These are phyloP conservation scores for Russula lepida DNA, from an alignment of 768 basidiomycete species.

Conservation along the genomic window DNA sequence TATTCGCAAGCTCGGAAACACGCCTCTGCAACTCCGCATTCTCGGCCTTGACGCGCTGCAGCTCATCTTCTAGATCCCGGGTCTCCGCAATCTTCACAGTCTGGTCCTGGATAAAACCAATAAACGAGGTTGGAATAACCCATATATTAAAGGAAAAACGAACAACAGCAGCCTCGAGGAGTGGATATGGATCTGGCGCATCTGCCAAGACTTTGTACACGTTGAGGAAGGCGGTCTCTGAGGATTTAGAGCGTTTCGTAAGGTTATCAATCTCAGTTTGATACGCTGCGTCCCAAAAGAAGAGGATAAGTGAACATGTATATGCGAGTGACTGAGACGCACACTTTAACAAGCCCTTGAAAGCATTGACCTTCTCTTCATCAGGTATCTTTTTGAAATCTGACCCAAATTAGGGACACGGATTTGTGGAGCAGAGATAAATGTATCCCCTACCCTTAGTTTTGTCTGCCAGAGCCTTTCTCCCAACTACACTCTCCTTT, in stretches of 20 bases:
- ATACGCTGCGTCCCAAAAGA: constrained; percentile 50
- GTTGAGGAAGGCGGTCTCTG: constrained; percentile 94
- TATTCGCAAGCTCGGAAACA: constrained; percentile 49
- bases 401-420: constrained; percentile 27
- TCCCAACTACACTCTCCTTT: constrained; percentile 91
- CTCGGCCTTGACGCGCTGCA: constrained; percentile 68
- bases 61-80: constrained; percentile 62
- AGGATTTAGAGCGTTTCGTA: constrained; percentile 83
- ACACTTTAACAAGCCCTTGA: constrained; percentile 91
- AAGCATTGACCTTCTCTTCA: constrained; percentile 73
- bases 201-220: constrained; percentile 96
- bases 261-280: constrained; percentile 94
- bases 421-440: background rate
- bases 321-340: constrained; percentile 15
- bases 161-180: constrained; percentile 90
- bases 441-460: constrained; percentile 77
- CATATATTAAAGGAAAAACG: constrained; percentile 22
- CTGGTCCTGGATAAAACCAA: constrained; percentile 58
- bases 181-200: constrained; percentile 94
- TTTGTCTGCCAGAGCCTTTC: constrained; percentile 90
- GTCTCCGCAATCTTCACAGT: constrained; percentile 85
- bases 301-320: background rate
- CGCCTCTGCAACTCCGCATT: constrained; percentile 71
- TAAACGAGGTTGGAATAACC: background rate
- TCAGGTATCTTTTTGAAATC: constrained; percentile 97